Base-by-base conservation (phyloP, 768 basidiomycete species). In the Calvatia gigantea region DNA sequence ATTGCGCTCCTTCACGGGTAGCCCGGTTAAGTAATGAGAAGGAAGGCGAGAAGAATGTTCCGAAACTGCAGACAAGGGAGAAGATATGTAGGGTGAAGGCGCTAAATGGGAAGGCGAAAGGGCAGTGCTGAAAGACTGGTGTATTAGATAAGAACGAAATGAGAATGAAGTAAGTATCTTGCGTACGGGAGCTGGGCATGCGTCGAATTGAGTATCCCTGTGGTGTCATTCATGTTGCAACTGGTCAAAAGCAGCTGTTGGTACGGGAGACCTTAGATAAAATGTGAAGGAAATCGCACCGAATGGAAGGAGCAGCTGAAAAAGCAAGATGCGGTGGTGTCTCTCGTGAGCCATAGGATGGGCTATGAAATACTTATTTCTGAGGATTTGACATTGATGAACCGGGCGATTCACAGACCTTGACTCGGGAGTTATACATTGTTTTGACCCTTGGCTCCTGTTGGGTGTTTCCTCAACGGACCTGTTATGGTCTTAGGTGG, bases 401-500 rank as follows among this genome's bases (percentile, higher is more conserved):
- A 50, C 17, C 4, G 28, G 4, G 23, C 35, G 33, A 49, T 31
- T 28, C n/a, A 54, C 64, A 59, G 28, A 75, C 79, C 78, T 80
- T 38, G 77, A 76, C 59, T 77, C 76, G 38, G 79, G 79, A 3
- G 79, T 80, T 51, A 73, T 62, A 51, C 69, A 73, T 62, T 76
- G 76, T 41, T 70, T 73, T 33, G 67, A 67, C 9, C 60, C 56
- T 37, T 52, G 63, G 25, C 42, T 45, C 53, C 48, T 59, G 42
- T 42, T 42, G 12, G 57, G 59, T n/a, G 57, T 54, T n/a, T 65
- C 68, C 28, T 64, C 65, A 23, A 51, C 43, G 21, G 57, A 51
- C 55, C 63, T 70, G 43, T 47, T n/a, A n/a, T n/a, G n/a, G n/a
- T n/a, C n/a, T n/a, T n/a, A n/a, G 14, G 8, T 31, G 2, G n/a